A percentile compares a stretch with the other conserved stretches of the same genome.
phyloP scores from a whole-genome alignment of 2,329 filamentous ascomycete genomes.

The Cladophialophora immunda region DNA sequence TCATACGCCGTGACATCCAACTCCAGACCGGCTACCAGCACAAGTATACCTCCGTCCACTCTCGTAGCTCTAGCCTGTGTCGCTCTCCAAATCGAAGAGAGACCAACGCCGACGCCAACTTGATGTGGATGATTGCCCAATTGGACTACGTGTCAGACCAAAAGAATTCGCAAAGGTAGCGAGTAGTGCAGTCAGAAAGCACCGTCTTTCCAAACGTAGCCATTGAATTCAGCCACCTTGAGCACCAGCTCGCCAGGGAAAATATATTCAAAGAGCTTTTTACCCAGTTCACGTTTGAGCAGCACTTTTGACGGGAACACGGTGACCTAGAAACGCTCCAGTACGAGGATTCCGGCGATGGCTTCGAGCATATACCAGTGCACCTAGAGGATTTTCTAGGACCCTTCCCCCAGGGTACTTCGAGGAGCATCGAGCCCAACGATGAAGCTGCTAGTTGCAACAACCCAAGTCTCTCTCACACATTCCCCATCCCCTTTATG shows the following conservation, averaged over 20 bases:
- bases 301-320: constrained; percentile 93
- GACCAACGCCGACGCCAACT: too few species aligned
- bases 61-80: not conserved
- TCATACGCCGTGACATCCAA: not conserved
- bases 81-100: not conserved
- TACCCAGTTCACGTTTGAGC: constrained; percentile 89
- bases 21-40: not conserved
- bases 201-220: not conserved
- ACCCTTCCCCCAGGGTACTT: too few species aligned
- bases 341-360: constrained; percentile 94
- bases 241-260: constrained; percentile 76
- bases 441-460: too few species aligned
- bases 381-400: constrained; percentile 81
- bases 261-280: constrained; percentile 95
- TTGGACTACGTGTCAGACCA: too few species aligned
- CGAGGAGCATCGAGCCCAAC: too few species aligned
- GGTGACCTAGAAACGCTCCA: constrained; percentile 96
- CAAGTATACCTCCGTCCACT: not conserved
- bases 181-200: too few species aligned
- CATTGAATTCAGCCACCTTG: not conserved
- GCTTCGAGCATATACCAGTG: constrained; percentile 99
- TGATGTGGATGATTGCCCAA: too few species aligned
- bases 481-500: too few species aligned
- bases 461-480: too few species aligned
- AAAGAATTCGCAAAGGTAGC: too few species aligned